Evolutionary conservation across 768 basidiomycete species (phyloP), one percentile per base, ranked within the genome.

Genomic region (Pleurotus ostreatus): DNA sequence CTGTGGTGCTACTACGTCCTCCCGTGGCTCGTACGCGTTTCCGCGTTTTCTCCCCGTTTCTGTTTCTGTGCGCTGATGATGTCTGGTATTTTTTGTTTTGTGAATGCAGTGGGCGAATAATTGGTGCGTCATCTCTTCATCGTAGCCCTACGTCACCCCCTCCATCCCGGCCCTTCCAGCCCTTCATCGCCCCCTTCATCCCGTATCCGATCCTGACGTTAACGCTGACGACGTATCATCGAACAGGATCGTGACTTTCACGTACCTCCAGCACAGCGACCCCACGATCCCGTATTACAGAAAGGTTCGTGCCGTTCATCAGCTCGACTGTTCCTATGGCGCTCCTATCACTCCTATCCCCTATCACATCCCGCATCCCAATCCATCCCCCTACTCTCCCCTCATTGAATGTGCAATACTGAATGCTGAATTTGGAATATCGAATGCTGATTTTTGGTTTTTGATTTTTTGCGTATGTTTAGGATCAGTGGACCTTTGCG

Each of bases 181-280:
- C n/a, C n/a, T n/a, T n/a, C n/a, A n/a, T n/a, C n/a, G n/a, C n/a
- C n/a, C n/a, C n/a, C n/a, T n/a, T 13, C 4, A 23, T 23, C 22
- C 2, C 22, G 2, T 23, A 2, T 23, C 22, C 22, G 22, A 23
- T 2, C 4, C 22, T 2, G 4, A 23, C 22, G 22, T 2, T 34
- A 2, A 9, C 7, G 8, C 30, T 9, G 9, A 30, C 30, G 8
- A 11, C 30, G 11, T 9, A 34, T 25, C 5, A 53, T 59, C 55
- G 52, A 55, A 41, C 48, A 79, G 82, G 82, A 81, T 85, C 62
- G 80, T 84, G 49, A 79, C 78, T 71, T 77, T 83, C 61, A 82
- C 82, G 1, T 83, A 82, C 61, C 71, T 86, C 11, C 84, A 85
- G 45, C 84, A 86, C 61, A 82, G 80, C 52, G 82, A 83, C 61